These are phyloP conservation scores for Magnaporthales sp. DNA, from an alignment of 2,329 filamentous ascomycete genomes.

Conservation along the genomic window DNA sequence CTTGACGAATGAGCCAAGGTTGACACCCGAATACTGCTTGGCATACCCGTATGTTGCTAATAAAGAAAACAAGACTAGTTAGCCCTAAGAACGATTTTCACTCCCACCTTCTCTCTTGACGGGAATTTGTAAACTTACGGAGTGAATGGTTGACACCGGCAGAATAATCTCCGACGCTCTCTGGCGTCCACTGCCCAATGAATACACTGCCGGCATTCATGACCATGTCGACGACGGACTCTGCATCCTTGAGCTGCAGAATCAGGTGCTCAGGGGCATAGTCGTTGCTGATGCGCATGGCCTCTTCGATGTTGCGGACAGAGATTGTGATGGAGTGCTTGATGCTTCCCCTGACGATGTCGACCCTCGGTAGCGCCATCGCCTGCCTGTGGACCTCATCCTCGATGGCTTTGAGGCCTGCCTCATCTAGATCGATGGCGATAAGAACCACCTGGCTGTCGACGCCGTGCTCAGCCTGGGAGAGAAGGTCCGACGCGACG, in stretches of 20 bases:
- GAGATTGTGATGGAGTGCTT: constrained; percentile 74
- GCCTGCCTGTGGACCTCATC: constrained; percentile 86
- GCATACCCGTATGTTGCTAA: constrained; percentile 94
- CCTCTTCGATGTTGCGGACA: constrained; percentile 61
- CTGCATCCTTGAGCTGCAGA: constrained; percentile 73
- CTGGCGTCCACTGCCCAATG: constrained; percentile 90
- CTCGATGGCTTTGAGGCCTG: constrained; percentile 73
- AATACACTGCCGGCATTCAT: constrained; percentile 96
- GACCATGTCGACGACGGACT: constrained; percentile 65
- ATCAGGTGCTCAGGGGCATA: constrained; percentile 98
- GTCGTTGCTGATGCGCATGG: constrained; percentile 76
- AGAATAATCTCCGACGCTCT: constrained; percentile 96
- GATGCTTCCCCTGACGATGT: constrained; percentile 87
- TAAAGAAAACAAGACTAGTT: not conserved
- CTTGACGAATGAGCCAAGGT: constrained; percentile 91
- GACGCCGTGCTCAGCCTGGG: constrained; percentile 89
- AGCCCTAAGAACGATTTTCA: not conserved
- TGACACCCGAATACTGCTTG: constrained; percentile 97
- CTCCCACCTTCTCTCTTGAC: not conserved
- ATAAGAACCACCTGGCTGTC: constrained; percentile 94
- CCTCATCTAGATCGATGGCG: constrained; percentile 67
- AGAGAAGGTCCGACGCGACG: constrained; percentile 88
- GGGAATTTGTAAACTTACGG: constrained; percentile 54
- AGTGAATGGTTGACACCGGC: constrained; percentile 96
- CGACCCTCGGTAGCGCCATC: constrained; percentile 75